phyloP scores from a whole-genome alignment of 2,329 filamentous ascomycete genomes.

The Coniochaeta ligniaria region DNA sequence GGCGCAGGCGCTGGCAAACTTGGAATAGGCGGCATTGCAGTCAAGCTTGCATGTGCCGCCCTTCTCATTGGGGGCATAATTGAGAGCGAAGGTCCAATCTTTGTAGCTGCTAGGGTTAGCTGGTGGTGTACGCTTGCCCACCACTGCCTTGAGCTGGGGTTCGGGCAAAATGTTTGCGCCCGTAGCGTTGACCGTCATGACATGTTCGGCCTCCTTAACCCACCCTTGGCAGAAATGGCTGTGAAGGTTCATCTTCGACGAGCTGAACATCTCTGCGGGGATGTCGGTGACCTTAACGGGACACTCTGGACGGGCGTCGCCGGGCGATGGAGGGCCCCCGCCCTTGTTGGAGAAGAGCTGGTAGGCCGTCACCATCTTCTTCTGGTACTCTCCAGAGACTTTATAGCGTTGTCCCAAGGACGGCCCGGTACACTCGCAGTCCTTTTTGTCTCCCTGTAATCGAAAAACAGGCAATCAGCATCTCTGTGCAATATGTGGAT shows the following conservation, averaged over 20 bases:
- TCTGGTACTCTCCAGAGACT: background rate
- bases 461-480: background rate
- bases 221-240: background rate
- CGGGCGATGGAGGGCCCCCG: background rate
- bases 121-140: background rate
- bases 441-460: background rate
- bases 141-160: background rate
- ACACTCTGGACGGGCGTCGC: background rate
- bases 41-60: background rate
- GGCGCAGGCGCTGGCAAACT: background rate
- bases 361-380: background rate
- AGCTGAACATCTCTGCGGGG: background rate
- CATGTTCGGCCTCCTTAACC: background rate
- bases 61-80: background rate
- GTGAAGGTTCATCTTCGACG: background rate
- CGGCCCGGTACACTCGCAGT: background rate
- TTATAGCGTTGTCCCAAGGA: background rate
- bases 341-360: background rate
- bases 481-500: background rate
- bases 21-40: background rate
- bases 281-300: background rate
- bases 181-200: background rate
- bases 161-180: background rate
- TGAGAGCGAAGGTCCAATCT: background rate
- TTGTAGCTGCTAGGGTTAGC: background rate